Base-by-base conservation (phyloP, 176 grass and related monocot genomes). In the Oryza glumipatula region DNA sequence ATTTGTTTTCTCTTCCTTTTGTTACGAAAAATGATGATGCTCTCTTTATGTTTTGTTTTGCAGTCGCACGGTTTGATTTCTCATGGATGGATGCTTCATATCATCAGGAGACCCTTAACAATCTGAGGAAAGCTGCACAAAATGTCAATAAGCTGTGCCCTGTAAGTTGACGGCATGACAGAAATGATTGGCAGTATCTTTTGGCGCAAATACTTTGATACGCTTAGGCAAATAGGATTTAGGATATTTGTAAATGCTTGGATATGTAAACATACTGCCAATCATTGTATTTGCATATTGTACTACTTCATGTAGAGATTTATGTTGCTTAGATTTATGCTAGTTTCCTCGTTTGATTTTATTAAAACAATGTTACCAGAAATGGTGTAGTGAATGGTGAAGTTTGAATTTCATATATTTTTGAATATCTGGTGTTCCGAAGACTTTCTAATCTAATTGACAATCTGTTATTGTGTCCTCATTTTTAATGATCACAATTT, bases 21-120 rank as follows among this genome's bases (percentile, higher is more conserved):
- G 11, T 30, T 16, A 5, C 52, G 11, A 68, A 80, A 67, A 63
- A 32, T 79, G 16, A 32, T n/a, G 19, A 66, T 23, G 23, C 74
- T 39, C 5, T 79, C 16, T 69, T 2, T 68, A 22, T 91, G 63
- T 83, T 88, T 77, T 14, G 11, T 91, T 72, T 76, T 58, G 47
- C 89, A 98, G 96, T 98, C 30, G 93, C 96, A 46, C 86, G 96
- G 21, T 98, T 98, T 64, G 93, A 96, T 82, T 98, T 98, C 87
- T 98, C 96, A 30, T 92, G 91, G 76, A 83, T 90, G 85, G 91
- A 90, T 86, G 91, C 93, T 76, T 69, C 88, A 6, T 98, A 95
- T 72, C 96, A 98, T 83, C 96, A 98, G 78, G 89, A 92, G 76
- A 94, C 96, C 77, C 91, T 94, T 45, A 75, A 98, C 33, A 98